These are phyloP conservation scores for Penicillium hesseltinei DNA, from an alignment of 2,329 filamentous ascomycete species.

Conservation along the genomic window DNA sequence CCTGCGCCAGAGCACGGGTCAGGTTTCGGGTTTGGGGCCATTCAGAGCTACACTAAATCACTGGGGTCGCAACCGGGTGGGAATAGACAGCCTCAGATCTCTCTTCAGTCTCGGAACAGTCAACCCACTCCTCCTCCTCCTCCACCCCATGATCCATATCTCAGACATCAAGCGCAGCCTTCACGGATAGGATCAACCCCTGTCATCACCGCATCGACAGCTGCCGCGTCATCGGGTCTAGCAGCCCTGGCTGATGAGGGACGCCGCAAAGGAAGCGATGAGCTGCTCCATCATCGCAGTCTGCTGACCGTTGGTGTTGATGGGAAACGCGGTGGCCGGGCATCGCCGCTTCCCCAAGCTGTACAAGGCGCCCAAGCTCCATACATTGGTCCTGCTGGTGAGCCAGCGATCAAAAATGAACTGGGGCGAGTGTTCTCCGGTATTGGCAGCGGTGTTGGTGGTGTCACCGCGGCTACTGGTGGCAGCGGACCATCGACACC, in stretches of 20 bases:
- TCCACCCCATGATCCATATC: slow-evolving; percentile 35
- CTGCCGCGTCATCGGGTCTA: slow-evolving; percentile 27
- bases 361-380: slow-evolving; percentile 88
- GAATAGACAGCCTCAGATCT: slow-evolving; percentile 32
- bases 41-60: slow-evolving; percentile 44
- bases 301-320: slow-evolving; percentile 72
- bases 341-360: slow-evolving; percentile 87
- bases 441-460: slow-evolving; percentile 70
- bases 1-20: slow-evolving; percentile 31
- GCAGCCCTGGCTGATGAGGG: slow-evolving; percentile 37
- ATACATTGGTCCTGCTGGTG: slow-evolving; percentile 71
- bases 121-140: slow-evolving; percentile 35
- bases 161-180: slow-evolving; percentile 32
- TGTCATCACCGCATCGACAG: slow-evolving; percentile 21
- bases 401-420: slow-evolving; percentile 90
- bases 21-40: slow-evolving; percentile 40
- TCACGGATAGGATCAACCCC: slow-evolving; percentile 37
- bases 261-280: slow-evolving; percentile 51
- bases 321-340: slow-evolving; percentile 75
- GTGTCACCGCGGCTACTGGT: slow-evolving; percentile 48
- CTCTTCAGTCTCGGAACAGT: slow-evolving; percentile 35
- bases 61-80: slow-evolving; percentile 40
- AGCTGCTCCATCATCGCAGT: slow-evolving; percentile 61
- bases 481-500: slow-evolving; percentile 56
- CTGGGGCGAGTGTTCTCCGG: slow-evolving; percentile 94